Evolutionary conservation across 2,329 filamentous ascomycete species (phyloP).

Genomic region (Monilinia polystroma): DNA sequence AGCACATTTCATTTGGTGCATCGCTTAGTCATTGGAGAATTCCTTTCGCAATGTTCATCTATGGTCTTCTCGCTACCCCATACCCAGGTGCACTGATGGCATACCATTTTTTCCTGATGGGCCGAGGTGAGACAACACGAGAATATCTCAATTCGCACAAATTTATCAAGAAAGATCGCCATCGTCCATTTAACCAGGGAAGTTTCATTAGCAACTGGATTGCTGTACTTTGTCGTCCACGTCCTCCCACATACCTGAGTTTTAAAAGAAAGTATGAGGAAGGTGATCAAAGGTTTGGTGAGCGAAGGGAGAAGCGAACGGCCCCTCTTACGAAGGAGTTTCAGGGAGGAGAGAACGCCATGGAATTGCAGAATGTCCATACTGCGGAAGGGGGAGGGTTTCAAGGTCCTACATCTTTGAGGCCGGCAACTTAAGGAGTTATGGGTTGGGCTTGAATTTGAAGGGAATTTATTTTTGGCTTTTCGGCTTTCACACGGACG

Average conservation of each 20-base stretch:
- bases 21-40: conserved; percentile 72
- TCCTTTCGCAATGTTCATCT: conserved; percentile 85
- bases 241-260: conserved; percentile 82
- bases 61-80: conserved; percentile 68
- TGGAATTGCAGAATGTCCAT: conserved; percentile 61
- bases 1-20: conserved; percentile 64
- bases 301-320: conserved; percentile 52
- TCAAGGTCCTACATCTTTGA: conserved; percentile 49
- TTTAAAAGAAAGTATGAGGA: conserved; percentile 76
- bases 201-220: conserved; percentile 75
- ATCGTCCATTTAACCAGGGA: conserved; percentile 83
- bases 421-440: conserved; percentile 11
- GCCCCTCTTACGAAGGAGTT: conserved; percentile 50
- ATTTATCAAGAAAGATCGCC: conserved; percentile 87
- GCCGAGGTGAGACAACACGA: conserved; percentile 87
- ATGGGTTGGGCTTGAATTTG: neutral
- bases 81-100: conserved; percentile 82
- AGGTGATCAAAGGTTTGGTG: conserved; percentile 81
- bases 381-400: conserved; percentile 45
- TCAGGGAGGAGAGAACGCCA: conserved; percentile 62
- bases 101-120: conserved; percentile 91
- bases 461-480: neutral
- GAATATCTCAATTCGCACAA: conserved; percentile 97
- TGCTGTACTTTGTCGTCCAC: conserved; percentile 76
- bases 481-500: neutral